Evolutionary conservation across 2,329 filamentous ascomycete genomes (phyloP), one percentile per base, ranked within the genome.

Genomic region (Penicillium oxalicum): DNA sequence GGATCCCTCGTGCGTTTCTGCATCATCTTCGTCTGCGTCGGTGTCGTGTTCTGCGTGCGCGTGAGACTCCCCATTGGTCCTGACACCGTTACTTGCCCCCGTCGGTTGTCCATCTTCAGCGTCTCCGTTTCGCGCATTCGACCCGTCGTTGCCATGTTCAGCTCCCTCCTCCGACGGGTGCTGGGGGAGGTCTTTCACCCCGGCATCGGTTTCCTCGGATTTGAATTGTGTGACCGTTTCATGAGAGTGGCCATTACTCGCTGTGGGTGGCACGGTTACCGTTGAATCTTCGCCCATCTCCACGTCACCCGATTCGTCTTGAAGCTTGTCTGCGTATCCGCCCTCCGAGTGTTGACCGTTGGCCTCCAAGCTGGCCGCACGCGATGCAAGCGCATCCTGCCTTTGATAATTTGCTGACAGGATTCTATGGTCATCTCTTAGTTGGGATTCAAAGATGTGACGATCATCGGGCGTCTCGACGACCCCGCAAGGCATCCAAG

Each of bases 401-500:
- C 44, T 51, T 25, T 56, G 48, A 34, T 58, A 54, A 18, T 45
- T 55, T 12, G 44, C 26, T 9, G 56, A 52, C 25, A 53, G 52
- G 29, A 26, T 58, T 11, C 50, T 43, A 3, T 44, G 51, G 6
- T 57, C 56, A 29, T 56, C 53, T 41, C 48, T 47, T 29, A 56
- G 48, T 37, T 59, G 58, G 18, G 71, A 68, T 48, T 70, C 65
- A 62, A 78, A 76, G 42, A 79, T 66, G 52, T 64, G 66, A 47
- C 69, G 66, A 53, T 81, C 79, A 40, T 74, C 69, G 4, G 68
- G 64, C 9, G 74, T 75, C 51, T 81, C 76, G 18, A 81, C 70
- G 33, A 68, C 60, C 32, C 74, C 79, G 54, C 74, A 75, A 4
- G 81, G 80, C 55, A 80, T 76, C 76, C 80, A 85, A 11, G 73